Evolutionary conservation across 306 rosid genomes (phyloP), one percentile per base, ranked within the genome.

Genomic region (Vigna hirtella): DNA sequence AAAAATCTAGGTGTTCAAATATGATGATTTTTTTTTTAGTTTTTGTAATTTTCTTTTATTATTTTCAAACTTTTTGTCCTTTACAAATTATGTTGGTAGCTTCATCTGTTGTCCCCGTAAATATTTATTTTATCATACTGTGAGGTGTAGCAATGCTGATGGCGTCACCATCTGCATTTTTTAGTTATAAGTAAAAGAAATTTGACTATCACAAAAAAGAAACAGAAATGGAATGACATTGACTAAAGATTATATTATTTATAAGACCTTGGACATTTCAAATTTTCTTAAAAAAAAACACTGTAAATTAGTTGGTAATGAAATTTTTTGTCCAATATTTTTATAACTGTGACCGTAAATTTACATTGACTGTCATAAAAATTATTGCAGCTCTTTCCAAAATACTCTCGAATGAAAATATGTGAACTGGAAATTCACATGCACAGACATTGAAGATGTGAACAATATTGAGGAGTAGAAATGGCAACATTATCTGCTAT

Each of bases 361-460:
- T 73, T 30, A 52, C 63, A 63, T 81, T 76, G 53, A 70, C 66
- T 68, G 59, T 50, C 57, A 24, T 69, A 26, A 74, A 12, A 26
- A 26, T 20, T 18, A 57, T 18, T 59, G 47, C 61, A 66, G 36
- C 70, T 73, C 62, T 49, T 72, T 49, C 51, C 45, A 18, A 70
- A 18, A 16, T 42, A 63, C 45, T 62, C 15, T 22, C 4, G 7
- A 62, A 52, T 9, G 71, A 78, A 38, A 36, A 59, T 50, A 43
- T 17, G 49, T 53, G 34, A 68, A 45, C 7, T 20, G 40, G 30
- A 61, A 50, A 62, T 70, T 62, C 65, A 61, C 72, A 71, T 48
- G 83, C 58, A 50, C 71, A 71, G 36, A 26, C 69, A 65, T 18
- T 48, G 36, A 53, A 70, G 74, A 63, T 70, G 74, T 42, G 69